These are phyloP conservation scores for Botrytis byssoidea DNA, from an alignment of 2,329 filamentous ascomycete species.

Conservation along the genomic window DNA sequence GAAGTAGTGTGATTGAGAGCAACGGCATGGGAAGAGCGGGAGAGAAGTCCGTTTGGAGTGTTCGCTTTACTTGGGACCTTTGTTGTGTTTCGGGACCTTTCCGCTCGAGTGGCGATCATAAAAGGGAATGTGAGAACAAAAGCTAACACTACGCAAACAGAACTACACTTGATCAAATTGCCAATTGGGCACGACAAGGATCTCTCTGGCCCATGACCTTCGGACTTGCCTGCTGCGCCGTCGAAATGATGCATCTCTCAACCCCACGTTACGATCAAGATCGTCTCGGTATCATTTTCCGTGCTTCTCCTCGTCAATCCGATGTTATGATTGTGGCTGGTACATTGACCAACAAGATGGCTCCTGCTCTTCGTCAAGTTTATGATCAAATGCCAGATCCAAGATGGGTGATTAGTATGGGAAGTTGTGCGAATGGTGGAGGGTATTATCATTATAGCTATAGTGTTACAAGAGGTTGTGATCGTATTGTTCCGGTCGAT, in stretches of 20 bases:
- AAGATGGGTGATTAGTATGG: slow-evolving; percentile 82
- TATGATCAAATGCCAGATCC: slow-evolving; percentile 97
- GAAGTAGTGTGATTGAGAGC: background rate
- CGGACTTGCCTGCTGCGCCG: slow-evolving; percentile 81
- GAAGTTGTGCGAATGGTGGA: slow-evolving; percentile 79
- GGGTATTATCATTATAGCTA: slow-evolving; percentile 89
- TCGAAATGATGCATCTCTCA: slow-evolving; percentile 92
- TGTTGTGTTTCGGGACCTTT: background rate
- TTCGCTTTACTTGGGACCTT: background rate
- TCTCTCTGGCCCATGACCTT: slow-evolving; percentile 90
- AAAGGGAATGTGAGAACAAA: background rate
- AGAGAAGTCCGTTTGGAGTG: background rate
- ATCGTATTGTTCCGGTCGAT: slow-evolving; percentile 75
- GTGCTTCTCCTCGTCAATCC: slow-evolving; percentile 80
- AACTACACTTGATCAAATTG: slow-evolving; percentile 73
- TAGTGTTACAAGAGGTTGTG: slow-evolving; percentile 71
- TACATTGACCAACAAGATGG: slow-evolving; percentile 96
- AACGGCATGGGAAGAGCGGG: background rate
- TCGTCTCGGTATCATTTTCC: slow-evolving; percentile 85
- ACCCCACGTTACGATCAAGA: slow-evolving; percentile 89
- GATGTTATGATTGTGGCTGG: slow-evolving; percentile 94
- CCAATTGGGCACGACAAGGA: slow-evolving; percentile 81
- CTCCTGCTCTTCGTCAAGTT: slow-evolving; percentile 81
- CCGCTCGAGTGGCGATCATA: background rate
- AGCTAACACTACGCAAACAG: slow-evolving; percentile 43